Conservation (phyloP, 73 alveolate species). For the Blepharisma japonicum region DNA sequence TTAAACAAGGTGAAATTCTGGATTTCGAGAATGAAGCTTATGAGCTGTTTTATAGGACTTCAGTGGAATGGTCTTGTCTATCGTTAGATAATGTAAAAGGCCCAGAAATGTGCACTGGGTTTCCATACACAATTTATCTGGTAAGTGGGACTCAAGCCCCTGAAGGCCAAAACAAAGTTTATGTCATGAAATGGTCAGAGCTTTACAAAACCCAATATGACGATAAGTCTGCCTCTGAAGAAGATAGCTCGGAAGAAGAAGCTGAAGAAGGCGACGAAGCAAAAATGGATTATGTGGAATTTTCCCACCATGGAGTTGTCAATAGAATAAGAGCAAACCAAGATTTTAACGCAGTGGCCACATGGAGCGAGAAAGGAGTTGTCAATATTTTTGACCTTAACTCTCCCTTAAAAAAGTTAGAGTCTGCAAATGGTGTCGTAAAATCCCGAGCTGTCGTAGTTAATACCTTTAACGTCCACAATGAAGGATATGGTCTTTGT, state of each 20-base stretch:
- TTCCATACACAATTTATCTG: slow-evolving; percentile 80
- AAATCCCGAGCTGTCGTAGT: slow-evolving; percentile 5
- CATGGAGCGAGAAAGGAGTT: slow-evolving; percentile 80
- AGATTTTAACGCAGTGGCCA: slow-evolving; percentile 80
- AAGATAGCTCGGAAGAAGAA: slow-evolving; percentile 60
- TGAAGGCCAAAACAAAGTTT: slow-evolving; percentile 70
- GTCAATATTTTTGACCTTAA: slow-evolving; percentile 75
- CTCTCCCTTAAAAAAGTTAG: slow-evolving; percentile 62
- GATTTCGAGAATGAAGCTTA: slow-evolving; percentile 88
- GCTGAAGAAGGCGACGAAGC: slow-evolving; percentile 79
- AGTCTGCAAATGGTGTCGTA: slow-evolving; percentile 42
- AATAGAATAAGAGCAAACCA: slow-evolving; percentile 83
- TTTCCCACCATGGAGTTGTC: slow-evolving; percentile 73
- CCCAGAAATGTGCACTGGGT: slow-evolving; percentile 46
- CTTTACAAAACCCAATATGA: slow-evolving; percentile 61
- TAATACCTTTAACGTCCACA: neutral
- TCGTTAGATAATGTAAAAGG: slow-evolving; percentile 67
- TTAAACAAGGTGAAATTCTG: slow-evolving; percentile 71
- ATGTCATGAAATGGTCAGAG: slow-evolving; percentile 84
- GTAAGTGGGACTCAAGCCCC: slow-evolving; percentile 83
- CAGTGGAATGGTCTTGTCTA: slow-evolving; percentile 93
- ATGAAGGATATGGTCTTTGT: slow-evolving; percentile 26
- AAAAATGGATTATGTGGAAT: slow-evolving; percentile 63
- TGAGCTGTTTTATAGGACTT: slow-evolving; percentile 87
- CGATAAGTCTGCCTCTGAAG: slow-evolving; percentile 64